phyloP scores from a whole-genome alignment of 2,329 filamentous ascomycete genomes.

The Neopestalotiopsis sp. region DNA sequence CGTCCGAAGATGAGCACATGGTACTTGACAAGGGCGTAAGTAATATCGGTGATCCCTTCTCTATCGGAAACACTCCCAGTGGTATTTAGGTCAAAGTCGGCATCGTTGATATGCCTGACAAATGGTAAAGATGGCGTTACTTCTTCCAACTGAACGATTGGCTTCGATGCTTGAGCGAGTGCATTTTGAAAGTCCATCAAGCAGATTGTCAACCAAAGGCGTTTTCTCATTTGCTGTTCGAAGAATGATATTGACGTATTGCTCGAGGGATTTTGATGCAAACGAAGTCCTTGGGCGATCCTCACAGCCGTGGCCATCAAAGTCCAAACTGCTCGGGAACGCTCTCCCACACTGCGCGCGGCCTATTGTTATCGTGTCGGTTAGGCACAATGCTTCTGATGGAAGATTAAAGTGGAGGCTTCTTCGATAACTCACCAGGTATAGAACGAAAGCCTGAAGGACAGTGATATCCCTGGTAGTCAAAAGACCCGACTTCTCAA shows the following conservation, averaged over 20 bases:
- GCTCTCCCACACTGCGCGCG: conserved; percentile 32
- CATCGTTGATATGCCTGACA: conserved; percentile 30
- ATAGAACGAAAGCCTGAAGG: conserved; percentile 37
- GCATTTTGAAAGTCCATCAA: conserved; percentile 30
- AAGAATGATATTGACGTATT: conserved; percentile 25
- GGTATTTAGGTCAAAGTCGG: conserved; percentile 30
- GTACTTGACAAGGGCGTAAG: conserved; percentile 35
- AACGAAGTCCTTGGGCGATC: conserved; percentile 31
- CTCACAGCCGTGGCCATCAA: conserved; percentile 35
- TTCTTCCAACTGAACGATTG: conserved; percentile 28
- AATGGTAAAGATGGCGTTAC: conserved; percentile 20
- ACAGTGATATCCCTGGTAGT: conserved; percentile 34
- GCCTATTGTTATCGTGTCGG: not conserved
- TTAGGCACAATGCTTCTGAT: not conserved
- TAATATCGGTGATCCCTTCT: conserved; percentile 34
- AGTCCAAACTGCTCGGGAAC: conserved; percentile 35
- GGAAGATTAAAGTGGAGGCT: not conserved
- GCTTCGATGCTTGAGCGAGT: conserved; percentile 26
- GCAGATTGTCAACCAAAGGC: conserved; percentile 32
- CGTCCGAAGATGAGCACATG: conserved; percentile 28
- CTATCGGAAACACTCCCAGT: conserved; percentile 21
- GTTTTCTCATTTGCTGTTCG: conserved; percentile 26
- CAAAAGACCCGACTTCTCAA: conserved; percentile 30
- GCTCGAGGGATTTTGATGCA: conserved; percentile 22
- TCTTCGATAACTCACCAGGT: conserved; percentile 28